These are phyloP conservation scores for Borealophlyctis nickersoniae DNA, from an alignment of 192 early-diverging fungal species.

Conservation along the genomic window DNA sequence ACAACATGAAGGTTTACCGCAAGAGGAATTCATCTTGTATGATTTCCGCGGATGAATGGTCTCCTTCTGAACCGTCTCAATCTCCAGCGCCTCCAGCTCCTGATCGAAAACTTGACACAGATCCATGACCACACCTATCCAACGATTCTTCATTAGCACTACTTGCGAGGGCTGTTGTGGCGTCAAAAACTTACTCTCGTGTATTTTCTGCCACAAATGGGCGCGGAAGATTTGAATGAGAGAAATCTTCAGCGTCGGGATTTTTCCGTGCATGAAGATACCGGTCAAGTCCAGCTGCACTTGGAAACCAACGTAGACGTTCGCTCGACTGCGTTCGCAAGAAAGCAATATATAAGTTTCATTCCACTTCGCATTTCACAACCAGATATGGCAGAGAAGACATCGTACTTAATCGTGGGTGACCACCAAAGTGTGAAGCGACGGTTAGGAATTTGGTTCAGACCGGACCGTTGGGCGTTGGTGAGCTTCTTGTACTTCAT, in stretches of 20 bases:
- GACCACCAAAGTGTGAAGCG: slow-evolving; percentile 99
- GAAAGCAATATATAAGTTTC: no score
- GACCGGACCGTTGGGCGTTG: slow-evolving; percentile 94
- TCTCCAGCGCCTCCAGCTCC: slow-evolving; percentile 94
- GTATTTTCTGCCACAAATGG: slow-evolving; percentile 98
- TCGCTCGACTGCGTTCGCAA: no score
- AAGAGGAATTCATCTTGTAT: slow-evolving; percentile 97
- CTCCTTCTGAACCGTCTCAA: slow-evolving; percentile 98
- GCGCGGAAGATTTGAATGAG: slow-evolving; percentile 98
- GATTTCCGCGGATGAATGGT: slow-evolving; percentile 98
- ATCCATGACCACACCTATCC: slow-evolving; percentile 24
- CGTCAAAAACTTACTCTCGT: no score
- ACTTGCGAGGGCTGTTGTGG: no score
- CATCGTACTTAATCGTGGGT: slow-evolving; percentile 85
- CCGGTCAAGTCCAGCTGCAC: slow-evolving; percentile 99
- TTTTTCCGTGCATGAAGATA: slow-evolving; percentile 99
- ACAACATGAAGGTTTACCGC: no score
- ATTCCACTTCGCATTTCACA: no score
- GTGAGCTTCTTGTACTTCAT: slow-evolving; percentile 98
- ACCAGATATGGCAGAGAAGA: no score
- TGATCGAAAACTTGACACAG: slow-evolving; percentile 89
- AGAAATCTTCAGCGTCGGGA: slow-evolving; percentile 98
- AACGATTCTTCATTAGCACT: no score
- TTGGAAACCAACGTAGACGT: slow-evolving; percentile 99
- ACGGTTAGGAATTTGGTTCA: slow-evolving; percentile 99